Evolutionary conservation across 495 filamentous ascomycete species (phyloP).

Genomic region (Gamarada debralockiae): DNA sequence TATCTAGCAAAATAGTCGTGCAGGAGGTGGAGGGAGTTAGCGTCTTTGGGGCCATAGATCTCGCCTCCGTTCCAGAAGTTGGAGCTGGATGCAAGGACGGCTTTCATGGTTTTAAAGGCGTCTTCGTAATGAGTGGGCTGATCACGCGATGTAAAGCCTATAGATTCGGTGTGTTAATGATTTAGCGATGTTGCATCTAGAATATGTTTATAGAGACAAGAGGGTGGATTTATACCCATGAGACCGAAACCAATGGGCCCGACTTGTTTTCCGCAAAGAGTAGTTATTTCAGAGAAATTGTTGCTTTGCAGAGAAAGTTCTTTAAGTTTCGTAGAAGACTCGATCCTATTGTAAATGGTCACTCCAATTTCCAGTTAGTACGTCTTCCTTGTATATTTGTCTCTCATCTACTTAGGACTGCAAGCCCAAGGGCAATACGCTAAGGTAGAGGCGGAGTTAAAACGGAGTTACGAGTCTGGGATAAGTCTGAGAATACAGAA

Average conservation of each 20-base stretch:
- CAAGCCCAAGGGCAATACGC: too few species aligned
- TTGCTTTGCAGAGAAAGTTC: too few species aligned
- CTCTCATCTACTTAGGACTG: too few species aligned
- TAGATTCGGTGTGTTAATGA: neutral
- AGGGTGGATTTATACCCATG: constrained; percentile 36
- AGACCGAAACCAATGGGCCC: constrained; percentile 51
- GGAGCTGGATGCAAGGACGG: constrained; percentile 61
- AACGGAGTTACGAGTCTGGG: too few species aligned
- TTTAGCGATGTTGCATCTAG: neutral
- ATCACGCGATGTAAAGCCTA: constrained; percentile 72
- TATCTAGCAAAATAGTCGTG: constrained; percentile 60
- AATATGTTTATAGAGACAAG: neutral
- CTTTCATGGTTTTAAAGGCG: constrained; percentile 61
- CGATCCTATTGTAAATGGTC: too few species aligned
- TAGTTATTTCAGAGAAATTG: too few species aligned
- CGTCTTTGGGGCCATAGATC: constrained; percentile 68
- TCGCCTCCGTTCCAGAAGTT: constrained; percentile 74
- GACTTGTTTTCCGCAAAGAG: constrained; percentile 42
- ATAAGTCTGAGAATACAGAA: too few species aligned
- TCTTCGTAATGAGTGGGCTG: constrained; percentile 51
- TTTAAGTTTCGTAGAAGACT: too few species aligned
- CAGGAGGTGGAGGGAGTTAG: constrained; percentile 61
- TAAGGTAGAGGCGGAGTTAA: too few species aligned
- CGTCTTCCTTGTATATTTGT: too few species aligned
- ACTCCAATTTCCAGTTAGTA: too few species aligned